Base-by-base conservation (phyloP, 179 eudicot genomes). In the Corrigiola litoralis region DNA sequence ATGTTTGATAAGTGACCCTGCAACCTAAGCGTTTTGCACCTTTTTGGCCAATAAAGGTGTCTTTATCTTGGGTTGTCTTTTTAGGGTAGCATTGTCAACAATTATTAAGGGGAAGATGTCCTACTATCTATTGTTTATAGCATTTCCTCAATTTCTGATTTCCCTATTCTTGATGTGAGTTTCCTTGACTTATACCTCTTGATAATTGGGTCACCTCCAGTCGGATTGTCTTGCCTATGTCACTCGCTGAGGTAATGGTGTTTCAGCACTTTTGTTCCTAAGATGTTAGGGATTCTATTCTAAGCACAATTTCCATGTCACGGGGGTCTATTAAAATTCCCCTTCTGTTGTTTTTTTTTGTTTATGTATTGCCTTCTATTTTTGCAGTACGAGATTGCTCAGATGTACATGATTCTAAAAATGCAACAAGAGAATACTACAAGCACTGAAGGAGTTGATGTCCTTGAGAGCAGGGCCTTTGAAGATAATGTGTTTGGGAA, bases 151-250 rank as follows among this genome's bases (percentile, higher is more conserved):
- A 5, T 25, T 23, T 34, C 33, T 17, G 9, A 6, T 7, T 67
- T 17, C 6, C 23, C 24, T 37, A 4, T n/a, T 28, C 12, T 31
- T 42, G 0, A 0, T 2, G 65, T 23, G n/a, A 72, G 42, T 60
- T 75, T 79, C 77, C 84, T 84, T 84, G 48, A 84, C 84, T 69
- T 44, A 25, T 55, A 23, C 36, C 55, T 67, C 36, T 57, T 48
- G 62, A 9, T 45, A 28, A 14, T 34, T 49, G 80, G 79, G 67
- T 28, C 36, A 12, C 11, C 16, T 58, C n/a, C 50, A 84, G 89
- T 65, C 91, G 91, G 52, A 75, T 86, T 75, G 83, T 86, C 52
- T 83, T 86, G 91, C 91, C 91, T 25, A 63, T 86, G 80, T 79
- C 91, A 21, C 57, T 83, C 24, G 84, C 80, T 46, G 91, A 86